phyloP scores from a whole-genome alignment of 192 early-diverging fungal genomes.

The Backusella morwellensis region DNA sequence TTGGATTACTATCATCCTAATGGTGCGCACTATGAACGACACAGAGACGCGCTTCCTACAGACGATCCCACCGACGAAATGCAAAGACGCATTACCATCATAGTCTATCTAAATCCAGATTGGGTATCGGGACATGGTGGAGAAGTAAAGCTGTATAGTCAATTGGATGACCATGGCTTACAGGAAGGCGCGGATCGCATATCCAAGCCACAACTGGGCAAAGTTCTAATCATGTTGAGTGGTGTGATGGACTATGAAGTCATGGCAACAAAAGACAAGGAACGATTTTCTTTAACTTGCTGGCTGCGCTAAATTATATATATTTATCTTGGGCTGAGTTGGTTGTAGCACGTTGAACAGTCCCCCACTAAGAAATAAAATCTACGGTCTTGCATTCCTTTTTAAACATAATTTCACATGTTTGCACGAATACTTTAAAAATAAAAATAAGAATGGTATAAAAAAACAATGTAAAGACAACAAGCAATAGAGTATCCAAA shows the following conservation, averaged over 20 bases:
- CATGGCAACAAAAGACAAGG: conserved; percentile 35
- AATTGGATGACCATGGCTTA: conserved; percentile 34
- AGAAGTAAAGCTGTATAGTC: conserved; percentile 52
- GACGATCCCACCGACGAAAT: conserved; percentile 44
- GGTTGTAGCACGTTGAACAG: background rate
- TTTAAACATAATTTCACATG: background rate
- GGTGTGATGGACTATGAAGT: conserved; percentile 61
- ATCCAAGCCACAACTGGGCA: conserved; percentile 27
- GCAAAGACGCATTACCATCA: conserved; percentile 57
- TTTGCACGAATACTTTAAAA: background rate
- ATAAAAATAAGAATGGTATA: background rate
- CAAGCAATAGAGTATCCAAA: background rate
- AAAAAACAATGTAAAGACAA: background rate
- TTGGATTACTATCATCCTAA: conserved; percentile 47
- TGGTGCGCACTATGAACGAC: conserved; percentile 47
- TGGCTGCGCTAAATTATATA: conserved; percentile 46
- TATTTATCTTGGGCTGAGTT: background rate
- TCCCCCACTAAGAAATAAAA: background rate
- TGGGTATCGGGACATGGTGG: conserved; percentile 51
- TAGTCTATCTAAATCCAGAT: conserved; percentile 55
- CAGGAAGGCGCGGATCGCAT: conserved; percentile 30
- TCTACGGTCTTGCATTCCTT: background rate
- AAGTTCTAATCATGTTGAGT: conserved; percentile 36
- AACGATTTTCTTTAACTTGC: conserved; percentile 46
- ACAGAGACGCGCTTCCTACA: conserved; percentile 59